These are phyloP conservation scores for Exophiala sideris DNA, from an alignment of 2,329 filamentous ascomycete species.

Conservation along the genomic window DNA sequence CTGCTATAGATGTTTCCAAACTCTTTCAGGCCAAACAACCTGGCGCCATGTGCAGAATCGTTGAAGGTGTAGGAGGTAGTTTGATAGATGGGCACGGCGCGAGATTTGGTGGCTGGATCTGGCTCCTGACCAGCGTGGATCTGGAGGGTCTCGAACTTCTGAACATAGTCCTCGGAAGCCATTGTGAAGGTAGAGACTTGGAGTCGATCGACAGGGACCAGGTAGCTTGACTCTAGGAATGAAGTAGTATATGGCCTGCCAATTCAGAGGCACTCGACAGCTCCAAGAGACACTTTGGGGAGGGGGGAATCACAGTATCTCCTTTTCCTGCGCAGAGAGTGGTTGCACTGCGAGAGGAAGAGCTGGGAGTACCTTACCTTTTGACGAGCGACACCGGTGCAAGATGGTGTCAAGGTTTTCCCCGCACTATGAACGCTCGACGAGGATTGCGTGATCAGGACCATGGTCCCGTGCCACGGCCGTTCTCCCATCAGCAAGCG, in stretches of 20 bases:
- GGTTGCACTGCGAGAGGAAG: not conserved
- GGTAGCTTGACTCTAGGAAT: no score
- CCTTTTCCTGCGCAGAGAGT: no score
- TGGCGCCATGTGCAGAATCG: slow-evolving; percentile 91
- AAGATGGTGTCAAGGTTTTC: not conserved
- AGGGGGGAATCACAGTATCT: no score
- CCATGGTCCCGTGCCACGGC: not conserved
- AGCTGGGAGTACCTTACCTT: not conserved
- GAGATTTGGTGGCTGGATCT: slow-evolving; percentile 76
- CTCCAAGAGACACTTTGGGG: no score
- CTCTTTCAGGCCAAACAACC: slow-evolving; percentile 94
- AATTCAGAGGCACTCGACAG: no score
- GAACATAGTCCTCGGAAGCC: slow-evolving; percentile 35
- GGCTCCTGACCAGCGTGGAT: slow-evolving; percentile 79
- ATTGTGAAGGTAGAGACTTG: slow-evolving; percentile 27
- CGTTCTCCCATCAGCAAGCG: not conserved
- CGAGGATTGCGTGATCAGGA: slow-evolving; percentile 1
- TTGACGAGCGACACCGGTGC: not conserved
- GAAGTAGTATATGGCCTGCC: no score
- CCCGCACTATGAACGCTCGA: not conserved
- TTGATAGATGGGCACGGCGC: slow-evolving; percentile 94
- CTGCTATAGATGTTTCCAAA: slow-evolving; percentile 97
- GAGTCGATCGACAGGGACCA: not conserved
- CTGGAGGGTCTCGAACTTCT: slow-evolving; percentile 78
- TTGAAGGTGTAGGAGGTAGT: slow-evolving; percentile 93